Percentiles rank a stretch among this genome's conserved stretches.
These are phyloP conservation scores for Penicillium subrubescens DNA, from an alignment of 495 filamentous ascomycete genomes.

Conservation along the genomic window DNA sequence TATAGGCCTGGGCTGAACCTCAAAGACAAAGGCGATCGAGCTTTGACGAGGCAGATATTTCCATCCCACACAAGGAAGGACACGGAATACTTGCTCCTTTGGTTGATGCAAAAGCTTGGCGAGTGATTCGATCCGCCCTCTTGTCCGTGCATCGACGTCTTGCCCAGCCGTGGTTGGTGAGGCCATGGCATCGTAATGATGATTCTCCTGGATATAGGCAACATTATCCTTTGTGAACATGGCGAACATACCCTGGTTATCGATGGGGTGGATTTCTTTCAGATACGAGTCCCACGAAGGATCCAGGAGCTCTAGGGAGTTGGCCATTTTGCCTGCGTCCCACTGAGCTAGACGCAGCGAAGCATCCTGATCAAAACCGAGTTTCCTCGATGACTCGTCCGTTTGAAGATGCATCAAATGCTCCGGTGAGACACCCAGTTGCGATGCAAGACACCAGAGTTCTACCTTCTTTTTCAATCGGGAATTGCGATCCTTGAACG, in stretches of 20 bases:
- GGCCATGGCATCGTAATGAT: neutral
- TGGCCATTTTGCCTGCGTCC: neutral
- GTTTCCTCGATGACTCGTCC: neutral
- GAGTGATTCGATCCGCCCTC: neutral
- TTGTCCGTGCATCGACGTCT: neutral
- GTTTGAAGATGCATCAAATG: slow-evolving; percentile 8
- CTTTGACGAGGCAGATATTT: slow-evolving; percentile 4
- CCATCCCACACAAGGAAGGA: slow-evolving; percentile 5
- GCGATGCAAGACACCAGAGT: slow-evolving; percentile 6
- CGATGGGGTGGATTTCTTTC: neutral
- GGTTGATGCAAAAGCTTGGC: slow-evolving; percentile 9
- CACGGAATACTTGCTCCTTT: slow-evolving; percentile 2
- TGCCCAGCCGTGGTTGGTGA: neutral
- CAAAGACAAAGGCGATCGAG: slow-evolving; percentile 7
- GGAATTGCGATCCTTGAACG: slow-evolving; percentile 7
- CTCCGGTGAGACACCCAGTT: slow-evolving; percentile 2
- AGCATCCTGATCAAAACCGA: slow-evolving; percentile 2
- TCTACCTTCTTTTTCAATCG: slow-evolving; percentile 4
- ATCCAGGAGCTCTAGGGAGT: neutral
- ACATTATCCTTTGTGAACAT: slow-evolving; percentile 9
- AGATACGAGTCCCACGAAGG: slow-evolving; percentile 1
- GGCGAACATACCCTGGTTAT: slow-evolving; percentile 9
- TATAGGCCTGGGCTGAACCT: slow-evolving; percentile 5
- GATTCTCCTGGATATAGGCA: slow-evolving; percentile 8
- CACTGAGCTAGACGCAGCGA: slow-evolving; percentile 4